Base-by-base conservation (phyloP, 306 rosid species). In the Cyamopsis tetragonoloba region DNA sequence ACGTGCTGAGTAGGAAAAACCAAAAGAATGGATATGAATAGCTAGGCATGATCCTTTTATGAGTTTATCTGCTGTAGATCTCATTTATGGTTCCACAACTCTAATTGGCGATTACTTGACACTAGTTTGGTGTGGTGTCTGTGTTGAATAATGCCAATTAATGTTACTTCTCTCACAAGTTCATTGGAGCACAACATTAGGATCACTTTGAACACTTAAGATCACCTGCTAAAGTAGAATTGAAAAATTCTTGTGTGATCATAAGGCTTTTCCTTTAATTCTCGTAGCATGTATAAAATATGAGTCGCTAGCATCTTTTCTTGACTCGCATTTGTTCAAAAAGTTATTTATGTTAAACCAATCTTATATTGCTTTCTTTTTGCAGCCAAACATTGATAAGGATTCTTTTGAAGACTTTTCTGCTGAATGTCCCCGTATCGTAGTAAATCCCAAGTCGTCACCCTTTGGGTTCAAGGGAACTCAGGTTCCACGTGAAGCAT, bases 341-440 rank as follows among this genome's bases (percentile, higher is more conserved):
- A 34, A 23, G 48, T 54, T 13, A 7, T 55, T 54, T 12, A 5
- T 53, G 57, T 14, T 63, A 41, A 64, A 37, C n/a, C 50, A 15
- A 4, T 48, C 65, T 44, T 59, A n/a, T 31, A 30, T 18, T 20
- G 17, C 9, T 62, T 66, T 44, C 7, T 32, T 31, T 69, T 60
- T 78, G 82, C 88, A 93, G 98, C 91, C 96, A 15, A 86, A 79
- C 59, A 84, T 93, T 24, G 93, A 89, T 57, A 82, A 80, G 5
- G 58, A 66, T 57, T 81, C 95, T n/a, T 74, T 84, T 56, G 96
- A 86, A 77, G 84, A 73, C 38, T 74, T 84, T 18, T 68, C 85
- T 12, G 11, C 68, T 0, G 98, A 93, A 81, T 93, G 98, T 74
- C 98, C 90, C 2, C 97, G 96, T 22, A 81, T 93, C 12, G 46